Evolutionary conservation across 2,329 filamentous ascomycete genomes (phyloP), one percentile per base, ranked within the genome.

Genomic region (Phialocephala sp.): DNA sequence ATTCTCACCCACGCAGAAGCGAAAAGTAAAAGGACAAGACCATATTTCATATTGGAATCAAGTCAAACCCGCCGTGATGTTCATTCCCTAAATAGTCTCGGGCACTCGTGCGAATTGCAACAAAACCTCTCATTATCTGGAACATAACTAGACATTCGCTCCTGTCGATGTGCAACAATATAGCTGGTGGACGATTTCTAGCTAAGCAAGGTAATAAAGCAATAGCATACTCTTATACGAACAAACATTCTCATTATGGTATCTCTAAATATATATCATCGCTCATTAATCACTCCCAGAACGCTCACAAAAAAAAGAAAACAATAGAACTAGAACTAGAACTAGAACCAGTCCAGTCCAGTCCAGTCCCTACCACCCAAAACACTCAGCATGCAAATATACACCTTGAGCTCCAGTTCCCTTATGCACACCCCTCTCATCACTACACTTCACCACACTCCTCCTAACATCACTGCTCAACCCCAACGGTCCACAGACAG

Each of bases 401-500:
- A 89, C 84, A 0, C 87, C 88, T 74, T 89, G 87, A 15, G 88
- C 88, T 0, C 87, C 87, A 0, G 85, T 89, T 1, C 88, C 88
- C 74, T 90, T 90, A 70, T 89, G 87, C 52, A 90, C 86, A 3
- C 86, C 88, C 36, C 88, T 79, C 75, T 90, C 88, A 74, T 91
- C 87, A 69, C 85, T 87, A 50, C 90, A 70, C 9, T 73, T 79
- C 2, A 85, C 85, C 0, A 86, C 85, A 63, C 79, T 82, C 15
- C 79, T 81, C 64, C 87, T 81, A 5, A 87, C 83, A 67, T 85
- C 81, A n/a, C 82, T 80, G 3, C 84, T 82, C 56, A 90, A 73
- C 0, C 84, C 82, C 1, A 77, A 74, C 0, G 86, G 86, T 15
- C 88, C 88, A 71, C 88, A 90, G 0, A 86, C 87, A 1, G 89